Evolutionary conservation across 106 monocot genomes (phyloP).

Genomic region (Cymbidium sinense): DNA sequence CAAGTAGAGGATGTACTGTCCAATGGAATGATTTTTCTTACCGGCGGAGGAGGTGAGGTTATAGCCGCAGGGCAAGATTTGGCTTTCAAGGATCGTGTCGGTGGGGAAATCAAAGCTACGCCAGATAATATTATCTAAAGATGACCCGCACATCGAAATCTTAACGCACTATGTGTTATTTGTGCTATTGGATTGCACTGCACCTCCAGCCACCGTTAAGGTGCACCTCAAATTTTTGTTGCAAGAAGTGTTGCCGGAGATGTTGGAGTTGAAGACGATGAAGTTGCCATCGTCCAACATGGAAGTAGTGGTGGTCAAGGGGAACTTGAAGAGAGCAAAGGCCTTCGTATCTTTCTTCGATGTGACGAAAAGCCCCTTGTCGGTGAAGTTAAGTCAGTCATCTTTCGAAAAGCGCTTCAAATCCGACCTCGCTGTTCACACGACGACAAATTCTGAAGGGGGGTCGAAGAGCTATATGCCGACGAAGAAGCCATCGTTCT

Average conservation of each 20-base stretch:
- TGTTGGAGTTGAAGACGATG: not conserved
- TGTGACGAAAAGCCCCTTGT: no score
- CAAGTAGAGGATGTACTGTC: conserved; percentile 10
- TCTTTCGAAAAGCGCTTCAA: not conserved
- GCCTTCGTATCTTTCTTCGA: no score
- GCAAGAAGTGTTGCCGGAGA: no score
- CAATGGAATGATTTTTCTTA: conserved; percentile 14
- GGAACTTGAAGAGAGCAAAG: no score
- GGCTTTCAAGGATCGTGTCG: conserved; percentile 32
- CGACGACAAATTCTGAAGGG: not conserved
- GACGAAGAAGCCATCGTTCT: no score
- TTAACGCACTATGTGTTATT: no score
- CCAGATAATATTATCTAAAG: not conserved
- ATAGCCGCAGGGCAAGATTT: not conserved
- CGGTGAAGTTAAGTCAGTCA: not conserved
- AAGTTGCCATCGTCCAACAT: conserved; percentile 1
- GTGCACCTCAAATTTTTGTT: no score
- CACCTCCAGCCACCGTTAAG: not conserved
- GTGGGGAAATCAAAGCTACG: conserved; percentile 18
- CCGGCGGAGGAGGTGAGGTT: no score
- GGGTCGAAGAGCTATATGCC: not conserved
- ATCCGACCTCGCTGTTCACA: not conserved
- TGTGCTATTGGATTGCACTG: not conserved
- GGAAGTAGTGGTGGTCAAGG: not conserved
- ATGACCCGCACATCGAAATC: not conserved